phyloP scores from a whole-genome alignment of 2,329 filamentous ascomycete species.

The Trichophyton simii region DNA sequence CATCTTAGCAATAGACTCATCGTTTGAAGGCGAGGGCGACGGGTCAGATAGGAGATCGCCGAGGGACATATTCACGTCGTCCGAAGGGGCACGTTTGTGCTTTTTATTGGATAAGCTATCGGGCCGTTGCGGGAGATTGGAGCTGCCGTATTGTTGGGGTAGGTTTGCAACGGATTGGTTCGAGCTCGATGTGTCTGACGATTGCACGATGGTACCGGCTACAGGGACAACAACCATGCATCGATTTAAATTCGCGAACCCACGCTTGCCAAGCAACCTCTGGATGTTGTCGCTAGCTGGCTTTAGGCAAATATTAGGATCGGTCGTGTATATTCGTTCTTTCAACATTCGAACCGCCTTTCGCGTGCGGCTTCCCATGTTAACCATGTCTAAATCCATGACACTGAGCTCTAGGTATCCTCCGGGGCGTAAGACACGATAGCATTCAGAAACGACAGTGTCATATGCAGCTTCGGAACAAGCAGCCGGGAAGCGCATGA shows the following conservation, averaged over 20 bases:
- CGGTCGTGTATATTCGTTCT: conserved; percentile 32
- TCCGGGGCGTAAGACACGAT: conserved; percentile 37
- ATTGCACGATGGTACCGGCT: conserved; percentile 32
- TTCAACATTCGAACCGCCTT: conserved; percentile 36
- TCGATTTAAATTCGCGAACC: conserved; percentile 38
- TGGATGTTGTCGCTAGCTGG: conserved; percentile 38
- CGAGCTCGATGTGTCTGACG: conserved; percentile 32
- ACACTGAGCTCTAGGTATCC: conserved; percentile 39
- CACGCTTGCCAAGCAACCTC: conserved; percentile 32
- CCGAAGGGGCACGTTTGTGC: conserved; percentile 23
- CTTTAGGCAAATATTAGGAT: conserved; percentile 34
- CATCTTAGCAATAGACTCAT: conserved; percentile 82
- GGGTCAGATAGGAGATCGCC: conserved; percentile 63
- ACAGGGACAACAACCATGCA: conserved; percentile 40
- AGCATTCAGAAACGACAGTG: conserved; percentile 38
- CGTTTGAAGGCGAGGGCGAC: conserved; percentile 54
- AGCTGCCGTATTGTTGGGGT: conserved; percentile 10
- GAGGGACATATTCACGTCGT: conserved; percentile 36
- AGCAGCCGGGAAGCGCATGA: conserved; percentile 36
- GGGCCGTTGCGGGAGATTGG: conserved; percentile 6
- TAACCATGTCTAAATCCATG: conserved; percentile 39
- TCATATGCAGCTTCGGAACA: conserved; percentile 33
- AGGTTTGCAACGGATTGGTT: conserved; percentile 21
- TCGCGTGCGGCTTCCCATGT: conserved; percentile 37
- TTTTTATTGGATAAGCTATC: not conserved